These are phyloP conservation scores for Ceratobasidium theobromae DNA, from an alignment of 1,284 basidiomycete species.

Conservation along the genomic window DNA sequence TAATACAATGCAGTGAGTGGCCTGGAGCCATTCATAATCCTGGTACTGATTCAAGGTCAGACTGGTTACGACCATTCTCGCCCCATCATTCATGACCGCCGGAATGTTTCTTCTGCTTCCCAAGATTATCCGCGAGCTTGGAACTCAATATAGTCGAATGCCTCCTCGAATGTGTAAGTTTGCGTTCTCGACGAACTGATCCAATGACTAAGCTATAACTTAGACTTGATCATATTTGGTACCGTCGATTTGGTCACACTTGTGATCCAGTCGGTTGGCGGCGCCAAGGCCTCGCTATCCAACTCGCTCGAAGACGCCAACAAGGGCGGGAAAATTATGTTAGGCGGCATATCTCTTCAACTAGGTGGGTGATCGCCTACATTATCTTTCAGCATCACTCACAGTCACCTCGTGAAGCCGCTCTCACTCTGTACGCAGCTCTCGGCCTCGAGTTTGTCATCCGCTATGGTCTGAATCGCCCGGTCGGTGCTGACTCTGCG, in stretches of 20 bases:
- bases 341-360: conserved; percentile 40
- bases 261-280: conserved; percentile 47
- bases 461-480: conserved; percentile 34
- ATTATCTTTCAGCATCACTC: neutral
- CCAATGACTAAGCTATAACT: neutral
- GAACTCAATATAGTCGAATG: conserved; percentile 43
- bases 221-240: conserved; percentile 45
- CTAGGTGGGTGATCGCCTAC: conserved; percentile 36
- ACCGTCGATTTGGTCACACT: conserved; percentile 45
- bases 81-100: conserved; percentile 32
- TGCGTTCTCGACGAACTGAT: neutral
- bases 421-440: conserved; percentile 41
- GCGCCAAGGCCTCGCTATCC: conserved; percentile 41
- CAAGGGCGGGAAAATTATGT: conserved; percentile 38
- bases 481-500: conserved; percentile 33
- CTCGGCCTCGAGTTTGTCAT: conserved; percentile 39
- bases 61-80: conserved; percentile 22
- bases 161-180: conserved; percentile 38
- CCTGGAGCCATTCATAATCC: neutral
- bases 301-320: conserved; percentile 26
- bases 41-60: neutral
- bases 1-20: conserved; percentile 52
- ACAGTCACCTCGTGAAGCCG: conserved; percentile 23
- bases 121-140: conserved; percentile 42
- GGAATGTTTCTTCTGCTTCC: conserved; percentile 41